Base-by-base conservation (phyloP, 768 basidiomycete genomes). In the Russula olivacea region DNA sequence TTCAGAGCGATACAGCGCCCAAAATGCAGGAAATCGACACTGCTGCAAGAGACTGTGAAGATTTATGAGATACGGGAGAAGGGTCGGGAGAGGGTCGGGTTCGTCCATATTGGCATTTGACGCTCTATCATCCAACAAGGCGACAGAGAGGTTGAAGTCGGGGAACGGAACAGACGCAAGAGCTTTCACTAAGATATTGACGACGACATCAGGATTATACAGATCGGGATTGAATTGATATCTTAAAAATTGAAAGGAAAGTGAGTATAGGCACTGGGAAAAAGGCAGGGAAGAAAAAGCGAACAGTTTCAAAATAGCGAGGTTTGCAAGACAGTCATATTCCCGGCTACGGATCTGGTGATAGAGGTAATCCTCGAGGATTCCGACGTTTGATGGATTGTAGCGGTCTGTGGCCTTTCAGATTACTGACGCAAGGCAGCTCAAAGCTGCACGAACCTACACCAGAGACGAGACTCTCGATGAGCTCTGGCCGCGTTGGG, bases 161-260 rank as follows among this genome's bases (percentile, higher is more conserved):
- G 95, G 91, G 50, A 88, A 81, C 38, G 93, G 92, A 54, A 87
- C 81, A 1, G 91, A 84, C 45, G 91, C 87, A 61, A 97, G 81
- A 30, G 93, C 82, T 79, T 95, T 95, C 73, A 95, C 82, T 72
- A 99, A 89, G 74, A 98, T 91, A 78, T 97, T 92, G 74, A 95
- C 81, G 68, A 94, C 89, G 23, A 95, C 90, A 72, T 96, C 93
- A 2, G 92, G 84, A 75, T 96, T 96, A 76, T 91, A 90, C 28
- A 96, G 82, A 72, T 91, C 87, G 38, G 91, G 84, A 77, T 98
- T 98, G 77, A 98, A 98, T 73, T 98, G 95, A 77, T 98, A 97
- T 54, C 93, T 96, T 68, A 17, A 48, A 19, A 43, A 43, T 21
- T 12, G 10, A 10, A 23, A 25, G 8, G 10, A 14, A 11, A 30